These are phyloP conservation scores for Eutypa lata DNA, from an alignment of 2,329 filamentous ascomycete species.

Conservation along the genomic window DNA sequence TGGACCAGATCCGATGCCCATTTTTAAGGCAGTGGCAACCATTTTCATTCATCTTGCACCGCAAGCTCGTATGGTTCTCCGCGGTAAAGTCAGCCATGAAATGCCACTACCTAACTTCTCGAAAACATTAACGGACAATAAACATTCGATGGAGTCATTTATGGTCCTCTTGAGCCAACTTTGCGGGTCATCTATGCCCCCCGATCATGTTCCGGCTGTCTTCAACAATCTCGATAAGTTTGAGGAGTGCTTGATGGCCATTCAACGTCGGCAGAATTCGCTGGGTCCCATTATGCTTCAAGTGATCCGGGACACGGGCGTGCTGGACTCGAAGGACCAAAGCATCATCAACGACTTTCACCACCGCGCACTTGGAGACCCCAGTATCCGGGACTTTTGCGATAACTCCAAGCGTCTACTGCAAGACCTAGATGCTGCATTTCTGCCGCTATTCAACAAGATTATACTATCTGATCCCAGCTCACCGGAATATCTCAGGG, in stretches of 20 bases:
- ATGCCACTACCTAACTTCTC: constrained; percentile 21
- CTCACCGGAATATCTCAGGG: constrained; percentile 26
- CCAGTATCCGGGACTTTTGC: constrained; percentile 15
- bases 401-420: constrained; percentile 6
- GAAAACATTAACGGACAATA: constrained; percentile 13
- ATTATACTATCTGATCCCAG: constrained; percentile 23
- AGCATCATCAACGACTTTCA: constrained; percentile 12
- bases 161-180: constrained; percentile 21
- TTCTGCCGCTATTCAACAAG: constrained; percentile 30
- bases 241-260: constrained; percentile 16
- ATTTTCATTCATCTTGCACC: constrained; percentile 18
- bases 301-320: constrained; percentile 9
- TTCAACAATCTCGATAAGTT: constrained; percentile 23
- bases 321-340: constrained; percentile 6
- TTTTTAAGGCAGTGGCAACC: constrained; percentile 20
- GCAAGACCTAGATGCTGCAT: constrained; percentile 23
- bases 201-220: constrained; percentile 13
- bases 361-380: constrained; percentile 10
- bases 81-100: constrained; percentile 14
- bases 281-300: constrained; percentile 18
- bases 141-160: constrained; percentile 25
- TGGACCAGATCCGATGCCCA: constrained; percentile 21
- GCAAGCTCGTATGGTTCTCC: constrained; percentile 21
- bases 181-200: constrained; percentile 1
- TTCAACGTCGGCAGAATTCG: constrained; percentile 10